Evolutionary conservation across 352 stramenopile genomes (phyloP).

Genomic region (Pythium phragmitis): DNA sequence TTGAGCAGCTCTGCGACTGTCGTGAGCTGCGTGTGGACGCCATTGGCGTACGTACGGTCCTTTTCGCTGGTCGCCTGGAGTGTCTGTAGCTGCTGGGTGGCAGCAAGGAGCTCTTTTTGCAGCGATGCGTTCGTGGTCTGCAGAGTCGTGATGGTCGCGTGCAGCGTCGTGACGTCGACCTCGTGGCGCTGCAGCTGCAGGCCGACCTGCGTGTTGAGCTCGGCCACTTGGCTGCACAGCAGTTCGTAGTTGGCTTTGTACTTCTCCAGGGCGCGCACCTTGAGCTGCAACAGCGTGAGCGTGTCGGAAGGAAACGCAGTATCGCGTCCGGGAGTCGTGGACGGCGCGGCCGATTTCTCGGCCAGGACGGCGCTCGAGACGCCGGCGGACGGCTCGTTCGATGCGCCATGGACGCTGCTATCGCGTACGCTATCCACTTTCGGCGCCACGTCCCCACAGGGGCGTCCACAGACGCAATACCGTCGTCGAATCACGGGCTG

Average conservation of each 20-base stretch:
- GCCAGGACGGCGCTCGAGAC: not conserved
- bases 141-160: conserved; percentile 38
- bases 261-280: conserved; percentile 54
- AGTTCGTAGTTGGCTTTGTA: conserved; percentile 82
- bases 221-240: conserved; percentile 60
- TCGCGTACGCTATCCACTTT: not conserved
- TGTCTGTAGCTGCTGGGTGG: conserved; percentile 9
- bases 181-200: conserved; percentile 72
- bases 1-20: conserved; percentile 61
- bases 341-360: conserved; percentile 9
- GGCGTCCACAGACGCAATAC: conserved; percentile 27
- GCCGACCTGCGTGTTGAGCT: conserved; percentile 70
- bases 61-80: conserved; percentile 22
- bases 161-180: conserved; percentile 49
- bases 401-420: conserved; percentile 1
- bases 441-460: not conserved
- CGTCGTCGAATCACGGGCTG: conserved; percentile 13
- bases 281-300: conserved; percentile 37
- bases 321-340: not conserved
- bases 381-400: not conserved
- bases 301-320: not conserved
- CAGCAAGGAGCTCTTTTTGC: conserved; percentile 28
- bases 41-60: conserved; percentile 55
- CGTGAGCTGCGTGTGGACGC: conserved; percentile 58
- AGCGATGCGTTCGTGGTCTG: conserved; percentile 36